Conservation (phyloP, 306 rosid species). For the Quercus robur region DNA sequence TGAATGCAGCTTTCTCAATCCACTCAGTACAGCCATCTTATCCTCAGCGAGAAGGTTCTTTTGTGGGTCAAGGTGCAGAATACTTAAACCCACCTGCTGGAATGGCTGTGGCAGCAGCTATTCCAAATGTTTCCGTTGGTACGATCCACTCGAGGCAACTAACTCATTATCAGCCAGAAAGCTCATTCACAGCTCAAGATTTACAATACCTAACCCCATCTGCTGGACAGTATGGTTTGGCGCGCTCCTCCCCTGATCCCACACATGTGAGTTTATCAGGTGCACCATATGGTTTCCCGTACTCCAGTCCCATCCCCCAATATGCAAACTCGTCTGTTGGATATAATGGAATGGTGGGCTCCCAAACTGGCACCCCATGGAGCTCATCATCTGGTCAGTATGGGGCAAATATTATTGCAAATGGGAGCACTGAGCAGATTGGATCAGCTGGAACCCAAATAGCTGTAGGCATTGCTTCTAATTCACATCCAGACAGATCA, state of each 20-base stretch:
- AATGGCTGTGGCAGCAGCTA: conserved; percentile 4
- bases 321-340: not conserved
- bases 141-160: conserved; percentile 8
- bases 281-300: conserved; percentile 5
- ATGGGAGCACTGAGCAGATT: conserved; percentile 20
- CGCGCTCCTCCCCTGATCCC: conserved; percentile 15
- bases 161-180: conserved; percentile 22
- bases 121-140: conserved; percentile 11
- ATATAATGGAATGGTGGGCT: conserved; percentile 1
- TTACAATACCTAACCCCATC: conserved; percentile 19
- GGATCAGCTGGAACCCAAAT: conserved; percentile 15
- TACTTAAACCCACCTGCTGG: conserved; percentile 4
- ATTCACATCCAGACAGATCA: conserved; percentile 8
- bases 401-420: conserved; percentile 5
- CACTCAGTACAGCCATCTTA: conserved; percentile 10
- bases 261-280: not conserved
- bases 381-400: conserved; percentile 7
- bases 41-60: conserved; percentile 6
- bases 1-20: not conserved
- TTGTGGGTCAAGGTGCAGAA: conserved; percentile 15
- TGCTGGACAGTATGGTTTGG: conserved; percentile 4
- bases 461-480: not conserved
- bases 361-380: not conserved
- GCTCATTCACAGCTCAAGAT: conserved; percentile 25
- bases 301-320: conserved; percentile 1